Percentiles rank a stretch among this genome's conserved stretches.
Conservation (phyloP, 805 yeast genomes). For the Starmera amethionina region DNA sequence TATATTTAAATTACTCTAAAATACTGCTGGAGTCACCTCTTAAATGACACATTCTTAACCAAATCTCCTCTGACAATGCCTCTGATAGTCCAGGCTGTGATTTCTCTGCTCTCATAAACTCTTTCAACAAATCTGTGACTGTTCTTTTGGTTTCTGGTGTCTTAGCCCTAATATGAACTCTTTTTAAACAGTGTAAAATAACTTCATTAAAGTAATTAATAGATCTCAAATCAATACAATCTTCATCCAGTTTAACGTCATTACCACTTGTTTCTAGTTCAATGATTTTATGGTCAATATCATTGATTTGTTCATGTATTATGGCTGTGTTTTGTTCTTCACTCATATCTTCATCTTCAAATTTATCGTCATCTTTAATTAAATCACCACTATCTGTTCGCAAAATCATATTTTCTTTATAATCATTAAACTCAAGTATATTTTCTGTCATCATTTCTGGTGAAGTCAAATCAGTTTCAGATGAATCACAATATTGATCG, state of each 20-base stretch:
- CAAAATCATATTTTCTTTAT: background rate
- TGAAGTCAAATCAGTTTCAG: constrained; percentile 14
- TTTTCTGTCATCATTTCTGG: constrained; percentile 1
- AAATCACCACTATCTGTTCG: background rate
- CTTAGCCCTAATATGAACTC: constrained; percentile 43
- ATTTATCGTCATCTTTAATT: background rate
- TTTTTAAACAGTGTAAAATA: constrained; percentile 32
- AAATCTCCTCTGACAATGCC: constrained; percentile 58
- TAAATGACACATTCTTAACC: constrained; percentile 22
- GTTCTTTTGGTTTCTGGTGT: constrained; percentile 35
- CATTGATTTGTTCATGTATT: background rate
- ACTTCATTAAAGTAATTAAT: constrained; percentile 32
- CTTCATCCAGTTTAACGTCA: background rate
- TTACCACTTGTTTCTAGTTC: background rate
- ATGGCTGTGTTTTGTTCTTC: constrained; percentile 1
- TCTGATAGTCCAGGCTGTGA: constrained; percentile 55
- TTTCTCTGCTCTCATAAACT: constrained; percentile 35
- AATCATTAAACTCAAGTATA: background rate
- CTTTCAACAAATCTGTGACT: constrained; percentile 32
- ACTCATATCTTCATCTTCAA: background rate
- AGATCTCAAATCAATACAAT: background rate
- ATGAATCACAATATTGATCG: constrained; percentile 4
- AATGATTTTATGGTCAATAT: background rate
- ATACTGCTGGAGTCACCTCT: constrained; percentile 2
- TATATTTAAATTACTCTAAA: too few species aligned